A percentile compares a stretch with the other conserved stretches of the same genome.
These are phyloP conservation scores for Rhizomucor miehei DNA, from an alignment of 371 early-diverging fungal species.

Conservation along the genomic window DNA sequence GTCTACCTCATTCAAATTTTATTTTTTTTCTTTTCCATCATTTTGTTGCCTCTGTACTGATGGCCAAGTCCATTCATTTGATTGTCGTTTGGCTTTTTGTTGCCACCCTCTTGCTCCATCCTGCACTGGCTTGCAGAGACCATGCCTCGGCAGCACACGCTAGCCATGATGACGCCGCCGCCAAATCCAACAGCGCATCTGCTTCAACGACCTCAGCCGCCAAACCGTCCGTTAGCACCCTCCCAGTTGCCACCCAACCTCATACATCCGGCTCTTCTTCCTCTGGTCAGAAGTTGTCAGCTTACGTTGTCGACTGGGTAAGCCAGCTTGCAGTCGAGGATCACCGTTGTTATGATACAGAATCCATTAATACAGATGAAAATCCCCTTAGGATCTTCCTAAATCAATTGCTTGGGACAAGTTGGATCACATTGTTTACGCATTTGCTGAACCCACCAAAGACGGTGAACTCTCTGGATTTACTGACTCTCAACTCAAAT, in stretches of 20 bases:
- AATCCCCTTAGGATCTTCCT: conserved; percentile 20
- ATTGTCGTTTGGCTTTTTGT: too few relatives aligned
- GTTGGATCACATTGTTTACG: conserved; percentile 39
- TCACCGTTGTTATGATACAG: background rate
- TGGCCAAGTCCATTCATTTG: too few relatives aligned
- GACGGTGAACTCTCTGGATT: conserved; percentile 26
- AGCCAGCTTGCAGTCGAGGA: background rate
- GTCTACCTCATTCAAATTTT: too few relatives aligned
- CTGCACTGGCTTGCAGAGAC: too few relatives aligned
- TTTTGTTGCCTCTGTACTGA: too few relatives aligned
- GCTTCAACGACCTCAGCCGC: too few relatives aligned
- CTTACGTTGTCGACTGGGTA: conserved; percentile 45
- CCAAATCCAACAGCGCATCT: too few relatives aligned
- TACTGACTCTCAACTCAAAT: conserved; percentile 14
- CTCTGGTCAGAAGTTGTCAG: conserved; percentile 9
- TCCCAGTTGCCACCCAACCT: too few relatives aligned
- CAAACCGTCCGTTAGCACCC: too few relatives aligned
- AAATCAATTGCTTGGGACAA: conserved; percentile 29
- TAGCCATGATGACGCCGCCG: too few relatives aligned
- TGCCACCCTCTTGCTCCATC: too few relatives aligned
- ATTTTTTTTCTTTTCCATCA: background rate
- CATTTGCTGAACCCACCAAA: conserved; percentile 35
- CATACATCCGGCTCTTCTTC: background rate
- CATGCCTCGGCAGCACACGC: too few relatives aligned
- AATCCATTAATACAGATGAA: background rate